phyloP scores from a whole-genome alignment of 345 rosid species.

The Excoecaria cochinchinensis region DNA sequence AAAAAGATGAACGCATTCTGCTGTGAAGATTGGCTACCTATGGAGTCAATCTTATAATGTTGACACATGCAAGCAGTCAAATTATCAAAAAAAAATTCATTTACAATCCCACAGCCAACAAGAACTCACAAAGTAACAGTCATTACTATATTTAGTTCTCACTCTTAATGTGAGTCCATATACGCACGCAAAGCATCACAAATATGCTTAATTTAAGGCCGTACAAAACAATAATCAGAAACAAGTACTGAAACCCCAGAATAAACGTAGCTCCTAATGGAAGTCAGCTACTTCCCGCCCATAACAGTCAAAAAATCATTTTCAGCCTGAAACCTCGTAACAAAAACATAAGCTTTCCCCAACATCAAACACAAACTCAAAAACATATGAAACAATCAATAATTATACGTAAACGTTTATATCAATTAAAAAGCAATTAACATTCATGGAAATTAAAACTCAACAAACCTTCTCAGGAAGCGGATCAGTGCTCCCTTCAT shows the following conservation, averaged over 20 bases:
- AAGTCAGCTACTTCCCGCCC: not conserved
- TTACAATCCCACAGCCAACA: not conserved
- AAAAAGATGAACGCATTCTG: no score
- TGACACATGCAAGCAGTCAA: no score
- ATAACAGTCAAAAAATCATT: not conserved
- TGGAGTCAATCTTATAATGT: no score
- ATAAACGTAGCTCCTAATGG: not conserved
- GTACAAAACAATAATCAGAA: not conserved
- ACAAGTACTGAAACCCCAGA: not conserved
- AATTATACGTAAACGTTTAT: not conserved
- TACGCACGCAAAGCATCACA: no score
- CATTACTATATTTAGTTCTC: no score
- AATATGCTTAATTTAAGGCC: not conserved
- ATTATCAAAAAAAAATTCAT: no score
- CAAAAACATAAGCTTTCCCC: not conserved
- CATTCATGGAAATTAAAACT: not conserved
- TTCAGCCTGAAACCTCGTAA: not conserved
- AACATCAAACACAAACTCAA: not conserved
- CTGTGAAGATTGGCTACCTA: no score
- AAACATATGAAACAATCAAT: not conserved
- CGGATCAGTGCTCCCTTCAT: constrained; percentile 87
- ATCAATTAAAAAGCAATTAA: not conserved
- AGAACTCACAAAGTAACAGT: not conserved
- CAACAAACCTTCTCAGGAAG: constrained; percentile 73
- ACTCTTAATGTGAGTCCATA: no score